A percentile compares a stretch with the other conserved stretches of the same genome.
Conservation (phyloP, 169 alveolate genomes). For the Neospora caninum region DNA sequence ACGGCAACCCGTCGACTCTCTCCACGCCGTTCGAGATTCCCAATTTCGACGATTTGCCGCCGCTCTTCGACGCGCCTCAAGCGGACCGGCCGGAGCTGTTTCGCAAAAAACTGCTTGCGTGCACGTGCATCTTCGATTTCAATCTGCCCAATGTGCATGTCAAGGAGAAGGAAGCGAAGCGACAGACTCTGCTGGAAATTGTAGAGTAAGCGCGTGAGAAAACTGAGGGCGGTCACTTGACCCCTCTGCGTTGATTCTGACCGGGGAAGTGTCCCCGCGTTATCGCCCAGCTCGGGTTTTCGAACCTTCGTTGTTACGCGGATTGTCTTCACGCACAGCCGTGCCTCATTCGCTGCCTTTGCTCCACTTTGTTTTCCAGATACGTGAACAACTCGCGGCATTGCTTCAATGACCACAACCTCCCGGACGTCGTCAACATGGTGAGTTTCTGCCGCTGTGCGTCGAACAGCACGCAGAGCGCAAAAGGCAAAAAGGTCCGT, state of each 20-base stretch:
- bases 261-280: too few relatives aligned
- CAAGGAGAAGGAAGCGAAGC: constrained; percentile 83
- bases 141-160: constrained; percentile 61
- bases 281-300: too few relatives aligned
- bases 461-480: too few relatives aligned
- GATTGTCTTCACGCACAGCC: too few relatives aligned
- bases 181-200: constrained; percentile 86
- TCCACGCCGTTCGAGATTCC: not conserved
- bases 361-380: not conserved
- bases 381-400: constrained; percentile 81
- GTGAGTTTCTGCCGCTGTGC: too few relatives aligned
- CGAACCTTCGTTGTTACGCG: too few relatives aligned
- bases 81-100: constrained; percentile 79
- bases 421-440: constrained; percentile 86
- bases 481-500: too few relatives aligned
- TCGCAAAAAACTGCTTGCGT: constrained; percentile 84
- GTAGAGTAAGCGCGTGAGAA: constrained; percentile 84
- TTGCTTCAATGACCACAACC: constrained; percentile 78
- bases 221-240: too few relatives aligned
- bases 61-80: constrained; percentile 79
- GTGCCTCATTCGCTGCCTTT: too few relatives aligned
- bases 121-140: constrained; percentile 83
- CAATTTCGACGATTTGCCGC: constrained; percentile 71
- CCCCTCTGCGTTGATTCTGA: too few relatives aligned
- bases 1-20: not conserved